Conservation (phyloP, 108 stramenopile genomes). For the Pseudonitzschia multistriata region DNA sequence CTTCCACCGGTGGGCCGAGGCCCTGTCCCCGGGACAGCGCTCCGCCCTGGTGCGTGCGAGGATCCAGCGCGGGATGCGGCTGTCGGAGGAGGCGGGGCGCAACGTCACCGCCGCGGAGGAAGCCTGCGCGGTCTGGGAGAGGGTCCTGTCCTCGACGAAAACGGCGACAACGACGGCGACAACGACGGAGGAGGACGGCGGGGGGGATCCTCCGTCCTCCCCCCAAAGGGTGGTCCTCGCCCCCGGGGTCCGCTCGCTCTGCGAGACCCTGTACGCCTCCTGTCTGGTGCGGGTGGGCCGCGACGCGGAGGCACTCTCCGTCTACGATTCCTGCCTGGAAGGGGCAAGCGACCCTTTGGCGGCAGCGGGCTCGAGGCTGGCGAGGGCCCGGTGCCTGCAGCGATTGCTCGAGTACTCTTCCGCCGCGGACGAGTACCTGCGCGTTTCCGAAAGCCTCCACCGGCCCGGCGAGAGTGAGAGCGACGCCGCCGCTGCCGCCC, state of each 20-base stretch:
- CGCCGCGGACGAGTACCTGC: slow-evolving; percentile 35
- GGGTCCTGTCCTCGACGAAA: not conserved
- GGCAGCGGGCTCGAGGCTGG: slow-evolving; percentile 20
- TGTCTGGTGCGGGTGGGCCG: slow-evolving; percentile 60
- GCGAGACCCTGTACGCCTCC: slow-evolving; percentile 48
- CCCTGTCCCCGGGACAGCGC: not conserved
- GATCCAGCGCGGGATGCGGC: slow-evolving; percentile 29
- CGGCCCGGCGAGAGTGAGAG: not conserved
- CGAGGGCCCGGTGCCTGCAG: slow-evolving; percentile 53
- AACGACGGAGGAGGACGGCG: slow-evolving; percentile 1
- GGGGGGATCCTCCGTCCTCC: too few species aligned
- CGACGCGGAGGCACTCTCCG: slow-evolving; percentile 46
- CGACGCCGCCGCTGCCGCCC: not conserved
- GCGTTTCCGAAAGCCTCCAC: slow-evolving; percentile 21
- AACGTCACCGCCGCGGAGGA: slow-evolving; percentile 43
- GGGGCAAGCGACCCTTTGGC: not conserved
- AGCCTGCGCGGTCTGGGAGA: slow-evolving; percentile 36
- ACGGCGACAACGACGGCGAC: not conserved
- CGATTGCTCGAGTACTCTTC: slow-evolving; percentile 53
- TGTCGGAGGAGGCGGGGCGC: slow-evolving; percentile 15
- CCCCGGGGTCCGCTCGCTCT: slow-evolving; percentile 15
- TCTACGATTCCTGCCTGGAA: slow-evolving; percentile 30
- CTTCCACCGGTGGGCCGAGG: not conserved
- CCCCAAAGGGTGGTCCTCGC: too few species aligned
- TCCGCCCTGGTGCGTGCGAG: not conserved